Evolutionary conservation across 1,284 basidiomycete genomes (phyloP).

Genomic region (Ustilago cynodontis): DNA sequence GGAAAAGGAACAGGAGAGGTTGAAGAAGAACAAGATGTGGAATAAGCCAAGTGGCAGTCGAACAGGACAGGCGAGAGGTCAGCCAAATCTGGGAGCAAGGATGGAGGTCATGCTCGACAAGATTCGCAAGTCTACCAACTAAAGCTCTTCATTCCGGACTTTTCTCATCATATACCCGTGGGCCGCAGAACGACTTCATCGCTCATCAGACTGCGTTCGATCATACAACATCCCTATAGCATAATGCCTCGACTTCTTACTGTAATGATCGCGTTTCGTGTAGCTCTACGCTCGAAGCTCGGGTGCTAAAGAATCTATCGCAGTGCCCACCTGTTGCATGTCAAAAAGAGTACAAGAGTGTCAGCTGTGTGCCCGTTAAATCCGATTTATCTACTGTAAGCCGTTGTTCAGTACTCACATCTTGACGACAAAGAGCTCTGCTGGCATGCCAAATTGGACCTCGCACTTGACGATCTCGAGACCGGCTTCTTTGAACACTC

Average conservation of each 20-base stretch:
- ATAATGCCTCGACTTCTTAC: too few species aligned
- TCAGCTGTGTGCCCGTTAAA: neutral
- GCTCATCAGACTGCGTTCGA: neutral
- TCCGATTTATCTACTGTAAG: neutral
- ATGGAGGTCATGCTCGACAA: conserved; percentile 68
- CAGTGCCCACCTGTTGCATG: conserved; percentile 26
- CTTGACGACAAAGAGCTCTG: conserved; percentile 67
- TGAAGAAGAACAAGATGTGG: conserved; percentile 60
- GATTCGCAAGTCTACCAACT: conserved; percentile 48
- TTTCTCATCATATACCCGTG: conserved; percentile 21
- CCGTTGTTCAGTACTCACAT: conserved; percentile 55
- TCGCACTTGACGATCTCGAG: conserved; percentile 62
- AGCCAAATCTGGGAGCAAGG: conserved; percentile 66
- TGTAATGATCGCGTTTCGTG: neutral
- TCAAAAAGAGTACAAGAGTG: neutral
- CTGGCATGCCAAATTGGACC: conserved; percentile 64
- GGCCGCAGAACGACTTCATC: too few species aligned
- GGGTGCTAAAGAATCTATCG: conserved; percentile 16
- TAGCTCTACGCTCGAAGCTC: neutral
- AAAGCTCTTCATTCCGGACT: neutral
- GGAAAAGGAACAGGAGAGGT: conserved; percentile 55
- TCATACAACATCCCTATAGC: neutral
- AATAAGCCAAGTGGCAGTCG: conserved; percentile 60
- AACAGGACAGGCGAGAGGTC: conserved; percentile 59
- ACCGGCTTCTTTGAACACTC: conserved; percentile 64